phyloP scores from a whole-genome alignment of 257 asterid species.

The Lycium ferocissimum region DNA sequence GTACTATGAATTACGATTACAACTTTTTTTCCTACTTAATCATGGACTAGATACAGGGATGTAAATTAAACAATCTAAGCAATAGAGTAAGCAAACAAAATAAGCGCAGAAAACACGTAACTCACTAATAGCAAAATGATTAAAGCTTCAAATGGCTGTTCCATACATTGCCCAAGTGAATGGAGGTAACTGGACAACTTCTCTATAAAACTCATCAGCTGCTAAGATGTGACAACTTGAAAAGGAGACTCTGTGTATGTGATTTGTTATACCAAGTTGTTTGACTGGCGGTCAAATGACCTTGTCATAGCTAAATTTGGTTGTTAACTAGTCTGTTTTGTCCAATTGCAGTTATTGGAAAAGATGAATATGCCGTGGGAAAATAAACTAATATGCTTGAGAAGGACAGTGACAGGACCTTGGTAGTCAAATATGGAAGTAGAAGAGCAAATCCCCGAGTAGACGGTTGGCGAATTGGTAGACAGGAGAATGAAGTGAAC shows the following conservation, averaged over 20 bases:
- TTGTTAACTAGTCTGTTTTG: not conserved
- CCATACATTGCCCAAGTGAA: not conserved
- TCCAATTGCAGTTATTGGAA: conserved; percentile 39
- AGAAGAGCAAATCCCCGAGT: not conserved
- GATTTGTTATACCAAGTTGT: conserved; percentile 5
- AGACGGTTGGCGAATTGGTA: not conserved
- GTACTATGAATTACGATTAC: not conserved
- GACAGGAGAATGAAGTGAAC: conserved; percentile 21
- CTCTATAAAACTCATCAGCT: not conserved
- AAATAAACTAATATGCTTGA: conserved; percentile 41
- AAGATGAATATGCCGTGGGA: conserved; percentile 33
- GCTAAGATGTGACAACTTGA: not conserved
- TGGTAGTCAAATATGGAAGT: conserved; percentile 39
- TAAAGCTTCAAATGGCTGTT: conserved; percentile 17
- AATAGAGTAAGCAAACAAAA: not conserved
- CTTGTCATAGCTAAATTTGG: not conserved
- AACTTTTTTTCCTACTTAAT: not conserved
- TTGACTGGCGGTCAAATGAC: not conserved
- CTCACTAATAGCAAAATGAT: conserved; percentile 14
- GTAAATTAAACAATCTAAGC: not conserved
- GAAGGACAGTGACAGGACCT: conserved; percentile 53
- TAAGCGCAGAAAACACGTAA: not conserved
- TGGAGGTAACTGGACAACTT: conserved; percentile 17
- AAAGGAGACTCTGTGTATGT: conserved; percentile 1
- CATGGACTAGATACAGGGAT: conserved; percentile 21